phyloP scores from a whole-genome alignment of 441 rosid genomes.

The Mallotus japonicus region DNA sequence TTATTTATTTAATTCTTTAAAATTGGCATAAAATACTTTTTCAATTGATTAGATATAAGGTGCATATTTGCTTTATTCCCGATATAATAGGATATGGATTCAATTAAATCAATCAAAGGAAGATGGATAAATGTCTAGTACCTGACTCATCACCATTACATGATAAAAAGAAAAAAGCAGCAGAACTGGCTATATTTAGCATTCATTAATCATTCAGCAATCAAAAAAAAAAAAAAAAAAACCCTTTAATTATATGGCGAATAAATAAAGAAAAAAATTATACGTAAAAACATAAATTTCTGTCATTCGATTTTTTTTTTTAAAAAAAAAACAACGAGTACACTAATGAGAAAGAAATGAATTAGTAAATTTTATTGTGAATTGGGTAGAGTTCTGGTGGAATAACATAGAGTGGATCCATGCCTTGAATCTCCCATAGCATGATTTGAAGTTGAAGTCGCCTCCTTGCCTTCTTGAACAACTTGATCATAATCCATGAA shows the following conservation, averaged over 20 bases:
- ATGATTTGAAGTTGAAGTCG: conserved; percentile 5
- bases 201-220: no score
- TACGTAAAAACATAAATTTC: not conserved
- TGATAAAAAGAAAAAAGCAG: no score
- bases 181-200: no score
- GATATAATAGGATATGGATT: not conserved
- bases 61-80: not conserved
- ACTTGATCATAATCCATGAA: not conserved
- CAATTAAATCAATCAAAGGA: not conserved
- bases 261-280: not conserved
- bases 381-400: conserved; percentile 2
- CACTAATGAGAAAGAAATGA: not conserved
- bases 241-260: no score
- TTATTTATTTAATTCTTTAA: no score
- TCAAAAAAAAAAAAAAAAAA: no score
- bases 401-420: conserved; percentile 12
- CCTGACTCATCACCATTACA: not conserved
- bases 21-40: not conserved
- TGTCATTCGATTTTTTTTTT: no score
- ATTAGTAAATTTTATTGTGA: not conserved
- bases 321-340: not conserved
- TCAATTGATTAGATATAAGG: not conserved
- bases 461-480: not conserved
- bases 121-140: not conserved
- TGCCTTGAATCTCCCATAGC: conserved; percentile 15